Evolutionary conservation across 495 filamentous ascomycete species (phyloP), one percentile per base, ranked within the genome.

Genomic region (Aspergillus indologenus): DNA sequence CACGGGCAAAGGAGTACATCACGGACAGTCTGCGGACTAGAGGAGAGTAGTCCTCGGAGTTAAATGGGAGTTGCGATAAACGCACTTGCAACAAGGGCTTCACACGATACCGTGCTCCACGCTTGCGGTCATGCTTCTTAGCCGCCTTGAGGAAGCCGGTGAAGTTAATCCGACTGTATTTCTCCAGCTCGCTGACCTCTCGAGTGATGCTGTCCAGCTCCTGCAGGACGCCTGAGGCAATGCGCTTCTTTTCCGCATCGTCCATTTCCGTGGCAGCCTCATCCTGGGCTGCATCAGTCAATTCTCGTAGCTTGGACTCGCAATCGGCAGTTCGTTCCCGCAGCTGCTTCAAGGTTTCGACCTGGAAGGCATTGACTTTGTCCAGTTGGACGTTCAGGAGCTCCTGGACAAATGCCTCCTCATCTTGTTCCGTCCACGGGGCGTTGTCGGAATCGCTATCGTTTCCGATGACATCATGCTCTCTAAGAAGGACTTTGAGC

Each of bases 141-240:
- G 89, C 91, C 23, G 96, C 95, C 78, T 98, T 98, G 63, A 97
- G 81, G 70, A 98, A 96, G 29, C 92, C 95, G 11, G 95, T 96
- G 72, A 96, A 98, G 72, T 98, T 98, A 73, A 96, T 87, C 22
- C 88, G 90, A 68, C 90, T 94, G 74, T 92, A 98, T 69, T 92
- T 96, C 71, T 96, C 90, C 58, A 98, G 78, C 73, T 96, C 90
- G 69, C 88, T 95, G 64, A 92, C 88, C 72, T 98, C 92, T 68
- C 89, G 87, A 18, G 89, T 91, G 69, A 98, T 94, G 17, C 68
- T 66, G 68, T 98, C 95, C 44, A 98, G 81, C 70, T 97, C 91
- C 40, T 79, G 65, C 58, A 92, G 78, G 34, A 90, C 84, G 63
- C 90, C 84, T 45, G 86, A 83, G 43, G 95, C 81, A 45, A 82